Evolutionary conservation across 176 grass and related monocot species (phyloP).

Genomic region (Zoysia japonica): DNA sequence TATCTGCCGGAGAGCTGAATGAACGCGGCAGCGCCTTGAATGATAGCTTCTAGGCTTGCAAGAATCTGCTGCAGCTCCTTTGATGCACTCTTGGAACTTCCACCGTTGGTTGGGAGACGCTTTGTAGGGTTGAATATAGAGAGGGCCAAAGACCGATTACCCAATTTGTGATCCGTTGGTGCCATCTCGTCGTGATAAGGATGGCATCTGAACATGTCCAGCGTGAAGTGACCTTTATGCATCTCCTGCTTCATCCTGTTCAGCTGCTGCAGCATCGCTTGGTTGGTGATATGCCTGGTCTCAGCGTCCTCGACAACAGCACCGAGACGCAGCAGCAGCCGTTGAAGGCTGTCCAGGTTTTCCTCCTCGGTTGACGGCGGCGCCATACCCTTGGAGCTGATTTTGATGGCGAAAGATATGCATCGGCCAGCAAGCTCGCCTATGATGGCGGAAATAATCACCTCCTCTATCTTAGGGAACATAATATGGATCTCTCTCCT

Average conservation of each 20-base stretch:
- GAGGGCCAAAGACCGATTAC: neutral
- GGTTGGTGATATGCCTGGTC: neutral
- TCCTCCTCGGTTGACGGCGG: neutral
- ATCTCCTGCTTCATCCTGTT: neutral
- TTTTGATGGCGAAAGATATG: neutral
- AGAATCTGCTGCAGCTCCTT: neutral
- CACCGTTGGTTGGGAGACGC: neutral
- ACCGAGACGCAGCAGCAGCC: neutral
- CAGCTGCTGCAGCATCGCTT: conserved; percentile 6
- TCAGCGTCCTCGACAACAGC: conserved; percentile 1
- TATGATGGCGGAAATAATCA: neutral
- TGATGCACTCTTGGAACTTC: no score
- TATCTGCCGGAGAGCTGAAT: neutral
- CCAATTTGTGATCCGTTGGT: neutral
- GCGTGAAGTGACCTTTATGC: neutral
- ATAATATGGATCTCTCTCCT: neutral
- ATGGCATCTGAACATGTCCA: neutral
- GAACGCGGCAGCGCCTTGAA: neutral
- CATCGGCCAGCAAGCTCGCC: neutral
- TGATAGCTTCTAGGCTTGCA: neutral
- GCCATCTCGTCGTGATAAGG: neutral
- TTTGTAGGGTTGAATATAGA: neutral
- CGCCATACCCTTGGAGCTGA: neutral
- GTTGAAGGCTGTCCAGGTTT: neutral
- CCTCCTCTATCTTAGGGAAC: neutral